These are phyloP conservation scores for Boletus hoseneyae DNA, from an alignment of 1,284 basidiomycete genomes.

Conservation along the genomic window DNA sequence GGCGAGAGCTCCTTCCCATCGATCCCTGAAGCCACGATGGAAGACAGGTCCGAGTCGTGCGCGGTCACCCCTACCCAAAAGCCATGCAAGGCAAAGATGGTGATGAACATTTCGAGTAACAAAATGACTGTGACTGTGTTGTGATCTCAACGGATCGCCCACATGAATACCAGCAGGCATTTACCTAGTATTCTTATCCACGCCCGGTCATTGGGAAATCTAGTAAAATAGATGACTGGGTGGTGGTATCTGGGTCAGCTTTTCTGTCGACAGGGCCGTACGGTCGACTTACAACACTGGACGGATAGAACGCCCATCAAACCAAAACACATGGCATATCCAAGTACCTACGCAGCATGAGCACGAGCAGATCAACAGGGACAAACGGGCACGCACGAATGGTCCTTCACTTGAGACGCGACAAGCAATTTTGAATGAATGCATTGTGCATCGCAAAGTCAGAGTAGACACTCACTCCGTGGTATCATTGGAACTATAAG, in stretches of 20 bases:
- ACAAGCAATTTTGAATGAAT: background rate
- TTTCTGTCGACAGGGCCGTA: too few species aligned
- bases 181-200: too few species aligned
- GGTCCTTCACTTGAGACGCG: slow-evolving; percentile 9
- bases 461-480: slow-evolving; percentile 5
- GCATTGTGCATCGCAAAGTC: background rate
- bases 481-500: background rate
- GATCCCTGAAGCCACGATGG: slow-evolving; percentile 5
- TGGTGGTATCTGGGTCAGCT: background rate
- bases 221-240: too few species aligned
- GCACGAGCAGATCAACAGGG: background rate
- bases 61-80: slow-evolving; percentile 12
- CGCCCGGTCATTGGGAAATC: too few species aligned
- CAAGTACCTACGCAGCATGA: slow-evolving; percentile 7
- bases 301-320: slow-evolving; percentile 16
- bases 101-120: background rate
- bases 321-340: slow-evolving; percentile 13
- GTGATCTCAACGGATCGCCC: background rate
- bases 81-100: slow-evolving; percentile 4
- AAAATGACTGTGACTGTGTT: background rate
- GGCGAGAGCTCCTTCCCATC: background rate
- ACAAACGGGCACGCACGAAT: slow-evolving; percentile 3
- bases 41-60: slow-evolving; percentile 11
- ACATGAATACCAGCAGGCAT: too few species aligned
- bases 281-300: slow-evolving; percentile 10